A percentile compares a stretch with the other conserved stretches of the same genome.
phyloP scores from a whole-genome alignment of 2,329 filamentous ascomycete species.

The Xylaria sp. region DNA sequence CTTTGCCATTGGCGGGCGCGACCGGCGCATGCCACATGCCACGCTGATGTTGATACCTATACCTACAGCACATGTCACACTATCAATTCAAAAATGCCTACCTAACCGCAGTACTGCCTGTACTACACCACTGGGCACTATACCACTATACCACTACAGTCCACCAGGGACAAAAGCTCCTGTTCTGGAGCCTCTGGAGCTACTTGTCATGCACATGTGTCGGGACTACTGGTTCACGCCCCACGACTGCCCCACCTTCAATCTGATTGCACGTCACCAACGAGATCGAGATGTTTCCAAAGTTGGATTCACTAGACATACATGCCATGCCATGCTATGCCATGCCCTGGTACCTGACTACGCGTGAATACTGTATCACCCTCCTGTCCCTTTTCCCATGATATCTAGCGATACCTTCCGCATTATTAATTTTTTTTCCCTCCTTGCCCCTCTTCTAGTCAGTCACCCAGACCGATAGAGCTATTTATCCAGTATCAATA shows the following conservation, averaged over 20 bases:
- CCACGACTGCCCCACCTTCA: conserved; percentile 14
- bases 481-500: not conserved
- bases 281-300: conserved; percentile 1
- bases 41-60: not conserved
- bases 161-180: conserved; percentile 28
- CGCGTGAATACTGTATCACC: not conserved
- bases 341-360: not conserved
- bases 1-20: conserved; percentile 5
- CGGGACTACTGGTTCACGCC: not conserved
- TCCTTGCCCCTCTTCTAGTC: not conserved
- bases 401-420: not conserved
- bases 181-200: not conserved
- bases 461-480: not conserved
- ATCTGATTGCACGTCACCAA: conserved; percentile 21
- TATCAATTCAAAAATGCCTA: too few species aligned
- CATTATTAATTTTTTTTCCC: not conserved
- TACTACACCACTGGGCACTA: too few species aligned
- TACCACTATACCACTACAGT: not conserved
- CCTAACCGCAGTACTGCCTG: too few species aligned
- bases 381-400: not conserved
- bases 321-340: too few species aligned
- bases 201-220: not conserved
- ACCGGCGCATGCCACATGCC: not conserved
- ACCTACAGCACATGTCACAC: not conserved
- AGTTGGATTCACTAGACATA: not conserved